phyloP scores from a whole-genome alignment of 495 filamentous ascomycete genomes.

The Daldinia grandis region DNA sequence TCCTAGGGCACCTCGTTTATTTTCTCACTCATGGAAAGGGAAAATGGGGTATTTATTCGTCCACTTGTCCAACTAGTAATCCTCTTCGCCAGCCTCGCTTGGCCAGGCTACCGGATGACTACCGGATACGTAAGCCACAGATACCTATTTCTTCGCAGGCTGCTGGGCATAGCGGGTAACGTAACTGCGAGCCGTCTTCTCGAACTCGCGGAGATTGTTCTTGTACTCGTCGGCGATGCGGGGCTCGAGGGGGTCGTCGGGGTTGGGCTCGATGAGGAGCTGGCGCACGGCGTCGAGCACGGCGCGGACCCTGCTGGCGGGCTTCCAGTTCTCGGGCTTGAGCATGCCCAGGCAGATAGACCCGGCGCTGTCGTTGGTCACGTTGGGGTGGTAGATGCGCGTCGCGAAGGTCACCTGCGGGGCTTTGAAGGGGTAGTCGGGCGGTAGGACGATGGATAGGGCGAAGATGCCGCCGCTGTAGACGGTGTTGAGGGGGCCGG shows the following conservation, averaged over 20 bases:
- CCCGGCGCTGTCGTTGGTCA: slow-evolving; percentile 90
- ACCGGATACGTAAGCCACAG: background rate
- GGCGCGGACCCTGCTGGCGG: slow-evolving; percentile 74
- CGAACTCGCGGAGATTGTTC: slow-evolving; percentile 74
- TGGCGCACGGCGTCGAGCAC: slow-evolving; percentile 83
- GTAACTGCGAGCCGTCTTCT: slow-evolving; percentile 85
- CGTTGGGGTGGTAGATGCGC: slow-evolving; percentile 98
- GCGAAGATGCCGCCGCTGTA: slow-evolving; percentile 85
- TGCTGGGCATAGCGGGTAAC: slow-evolving; percentile 76
- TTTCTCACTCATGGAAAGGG: background rate
- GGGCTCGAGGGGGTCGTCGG: slow-evolving; percentile 92
- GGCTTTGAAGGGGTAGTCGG: slow-evolving; percentile 94
- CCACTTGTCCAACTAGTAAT: background rate
- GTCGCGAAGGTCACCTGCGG: slow-evolving; percentile 87
- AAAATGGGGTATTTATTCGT: background rate
- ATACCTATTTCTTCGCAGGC: background rate
- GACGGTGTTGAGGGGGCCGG: slow-evolving; percentile 73
- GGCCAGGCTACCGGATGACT: background rate
- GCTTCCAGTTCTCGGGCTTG: slow-evolving; percentile 94
- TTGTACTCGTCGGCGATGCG: slow-evolving; percentile 87
- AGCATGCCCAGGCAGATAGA: slow-evolving; percentile 92
- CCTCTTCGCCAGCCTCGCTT: background rate
- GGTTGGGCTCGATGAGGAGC: slow-evolving; percentile 85
- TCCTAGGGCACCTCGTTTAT: background rate
- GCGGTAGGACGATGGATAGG: slow-evolving; percentile 77